phyloP scores from a whole-genome alignment of 2,329 filamentous ascomycete genomes.

The Scytalidium sp. region DNA sequence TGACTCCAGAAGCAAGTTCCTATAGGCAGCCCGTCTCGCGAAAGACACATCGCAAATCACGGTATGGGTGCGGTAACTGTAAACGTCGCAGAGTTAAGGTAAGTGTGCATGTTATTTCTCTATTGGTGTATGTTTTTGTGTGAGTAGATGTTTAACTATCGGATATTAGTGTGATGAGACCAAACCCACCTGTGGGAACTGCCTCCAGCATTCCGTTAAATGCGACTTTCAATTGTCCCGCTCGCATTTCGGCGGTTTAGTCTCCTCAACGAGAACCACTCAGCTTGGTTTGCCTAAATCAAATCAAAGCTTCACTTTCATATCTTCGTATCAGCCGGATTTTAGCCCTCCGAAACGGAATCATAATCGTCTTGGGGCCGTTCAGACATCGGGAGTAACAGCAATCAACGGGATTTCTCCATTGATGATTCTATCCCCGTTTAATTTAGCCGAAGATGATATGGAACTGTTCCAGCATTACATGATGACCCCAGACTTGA shows the following conservation, averaged over 20 bases:
- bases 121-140: not conserved
- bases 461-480: conserved; percentile 50
- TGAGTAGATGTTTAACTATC: not conserved
- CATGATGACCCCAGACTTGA: conserved; percentile 41
- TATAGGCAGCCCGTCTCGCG: not conserved
- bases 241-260: not conserved
- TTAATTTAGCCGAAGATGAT: conserved; percentile 33
- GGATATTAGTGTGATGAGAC: conserved; percentile 10
- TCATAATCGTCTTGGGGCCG: no score
- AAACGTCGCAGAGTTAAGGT: conserved; percentile 34
- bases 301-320: not conserved
- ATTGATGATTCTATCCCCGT: conserved; percentile 2
- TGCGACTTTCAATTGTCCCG: conserved; percentile 3
- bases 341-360: no score
- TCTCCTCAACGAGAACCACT: not conserved
- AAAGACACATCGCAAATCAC: conserved; percentile 22
- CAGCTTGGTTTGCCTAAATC: no score
- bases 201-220: conserved; percentile 5
- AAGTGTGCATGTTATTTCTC: not conserved
- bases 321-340: not conserved
- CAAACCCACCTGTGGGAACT: conserved; percentile 10
- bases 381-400: no score
- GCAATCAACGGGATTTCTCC: no score
- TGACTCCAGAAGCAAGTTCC: no score
- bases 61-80: conserved; percentile 30